Conservation (phyloP, 1,139 yeast species). For the Debaryomyces robertsiae region DNA sequence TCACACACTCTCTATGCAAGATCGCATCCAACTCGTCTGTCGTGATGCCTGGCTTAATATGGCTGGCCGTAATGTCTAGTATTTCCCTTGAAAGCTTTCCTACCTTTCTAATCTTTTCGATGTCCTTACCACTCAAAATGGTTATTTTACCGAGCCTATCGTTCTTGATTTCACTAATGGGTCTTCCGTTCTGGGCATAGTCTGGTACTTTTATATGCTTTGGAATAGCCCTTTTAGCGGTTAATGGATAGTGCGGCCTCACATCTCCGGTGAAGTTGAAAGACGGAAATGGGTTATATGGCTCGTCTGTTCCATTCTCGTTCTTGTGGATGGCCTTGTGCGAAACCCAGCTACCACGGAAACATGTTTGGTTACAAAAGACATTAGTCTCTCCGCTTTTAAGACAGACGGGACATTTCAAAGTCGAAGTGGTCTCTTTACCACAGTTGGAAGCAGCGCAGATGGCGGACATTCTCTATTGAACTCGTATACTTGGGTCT, state of each 20-base stretch:
- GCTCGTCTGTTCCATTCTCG: constrained; percentile 42
- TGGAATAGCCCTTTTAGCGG: constrained; percentile 72
- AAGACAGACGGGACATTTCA: constrained; percentile 92
- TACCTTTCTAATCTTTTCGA: constrained; percentile 72
- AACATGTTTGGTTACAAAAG: constrained; percentile 87
- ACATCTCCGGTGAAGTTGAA: constrained; percentile 73
- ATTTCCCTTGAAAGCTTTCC: constrained; percentile 83
- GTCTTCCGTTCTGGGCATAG: constrained; percentile 80
- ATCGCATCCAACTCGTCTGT: constrained; percentile 90
- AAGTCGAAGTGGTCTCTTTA: constrained; percentile 67
- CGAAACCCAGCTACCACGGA: constrained; percentile 70
- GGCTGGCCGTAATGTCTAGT: constrained; percentile 82
- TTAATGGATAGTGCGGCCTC: constrained; percentile 80
- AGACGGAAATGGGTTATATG: constrained; percentile 86
- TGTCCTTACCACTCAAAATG: constrained; percentile 62
- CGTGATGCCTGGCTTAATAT: constrained; percentile 82
- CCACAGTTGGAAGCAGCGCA: constrained; percentile 87
- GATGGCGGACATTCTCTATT: constrained; percentile 22
- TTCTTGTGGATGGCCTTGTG: constrained; percentile 55
- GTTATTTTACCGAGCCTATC: constrained; percentile 71
- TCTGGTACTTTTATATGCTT: constrained; percentile 77
- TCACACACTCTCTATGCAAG: constrained; percentile 85
- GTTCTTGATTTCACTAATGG: constrained; percentile 72
- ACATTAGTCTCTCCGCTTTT: constrained; percentile 63
- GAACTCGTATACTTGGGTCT: not conserved